phyloP scores from a whole-genome alignment of 352 stramenopile species.

The Pythium coloratum region DNA sequence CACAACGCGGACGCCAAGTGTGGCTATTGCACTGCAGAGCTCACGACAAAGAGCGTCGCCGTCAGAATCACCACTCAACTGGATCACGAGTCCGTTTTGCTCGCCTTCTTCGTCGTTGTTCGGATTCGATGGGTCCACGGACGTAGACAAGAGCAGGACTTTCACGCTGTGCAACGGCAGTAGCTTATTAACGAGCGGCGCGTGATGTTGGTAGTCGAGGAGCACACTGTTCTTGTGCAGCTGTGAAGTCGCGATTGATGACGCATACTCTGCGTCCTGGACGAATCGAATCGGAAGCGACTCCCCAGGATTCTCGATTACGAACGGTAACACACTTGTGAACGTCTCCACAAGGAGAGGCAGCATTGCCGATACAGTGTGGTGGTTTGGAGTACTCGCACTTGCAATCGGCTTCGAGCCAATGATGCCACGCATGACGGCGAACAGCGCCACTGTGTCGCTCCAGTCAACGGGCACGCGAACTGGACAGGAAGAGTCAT shows the following conservation, averaged over 20 bases:
- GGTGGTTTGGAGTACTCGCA: constrained; percentile 3
- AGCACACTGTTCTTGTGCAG: constrained; percentile 49
- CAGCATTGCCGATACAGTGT: constrained; percentile 26
- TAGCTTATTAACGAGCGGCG: neutral
- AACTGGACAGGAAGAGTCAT: constrained; percentile 40
- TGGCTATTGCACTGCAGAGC: constrained; percentile 33
- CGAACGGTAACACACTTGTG: constrained; percentile 39
- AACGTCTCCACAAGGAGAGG: constrained; percentile 49
- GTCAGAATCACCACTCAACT: neutral
- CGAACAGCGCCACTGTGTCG: constrained; percentile 31
- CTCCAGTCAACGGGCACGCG: constrained; percentile 51
- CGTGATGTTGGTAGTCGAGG: constrained; percentile 29
- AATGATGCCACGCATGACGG: constrained; percentile 47
- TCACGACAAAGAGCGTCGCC: neutral
- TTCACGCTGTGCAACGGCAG: constrained; percentile 27
- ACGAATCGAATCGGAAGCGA: constrained; percentile 50
- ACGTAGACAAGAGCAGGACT: constrained; percentile 61
- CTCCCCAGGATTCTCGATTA: constrained; percentile 38
- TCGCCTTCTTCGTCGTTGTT: constrained; percentile 16
- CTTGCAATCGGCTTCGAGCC: constrained; percentile 35
- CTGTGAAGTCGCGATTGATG: constrained; percentile 30
- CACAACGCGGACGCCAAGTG: constrained; percentile 39
- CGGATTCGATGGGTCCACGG: constrained; percentile 38
- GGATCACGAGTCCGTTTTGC: neutral
- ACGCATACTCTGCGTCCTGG: constrained; percentile 27